Evolutionary conservation across 129 eudicot genomes (phyloP).

Genomic region (Mikania micrantha): DNA sequence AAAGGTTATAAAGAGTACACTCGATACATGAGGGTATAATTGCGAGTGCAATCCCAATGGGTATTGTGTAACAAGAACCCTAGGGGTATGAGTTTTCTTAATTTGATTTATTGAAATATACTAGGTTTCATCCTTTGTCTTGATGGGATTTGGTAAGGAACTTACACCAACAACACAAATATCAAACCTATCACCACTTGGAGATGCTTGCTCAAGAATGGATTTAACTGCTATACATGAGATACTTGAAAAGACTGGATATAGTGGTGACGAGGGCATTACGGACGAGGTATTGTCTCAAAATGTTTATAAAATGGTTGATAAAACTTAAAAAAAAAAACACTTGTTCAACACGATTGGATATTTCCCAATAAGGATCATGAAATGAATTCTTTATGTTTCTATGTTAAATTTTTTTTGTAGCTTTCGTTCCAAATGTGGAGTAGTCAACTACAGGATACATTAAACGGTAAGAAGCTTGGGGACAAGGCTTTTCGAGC

Average conservation of each 20-base stretch:
- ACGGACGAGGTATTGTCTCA: constrained; percentile 61
- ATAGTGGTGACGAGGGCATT: constrained; percentile 82
- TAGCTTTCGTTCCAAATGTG: constrained; percentile 91
- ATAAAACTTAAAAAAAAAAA: neutral
- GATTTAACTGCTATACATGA: constrained; percentile 92
- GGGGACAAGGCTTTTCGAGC: constrained; percentile 78
- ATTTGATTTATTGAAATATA: constrained; percentile 9
- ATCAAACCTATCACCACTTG: constrained; percentile 63
- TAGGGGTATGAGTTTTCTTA: no score
- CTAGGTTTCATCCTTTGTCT: constrained; percentile 65
- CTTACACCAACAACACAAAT: constrained; percentile 24
- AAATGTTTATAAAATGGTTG: neutral
- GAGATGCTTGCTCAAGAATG: constrained; percentile 78
- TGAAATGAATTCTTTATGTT: neutral
- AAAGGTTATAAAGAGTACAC: no score
- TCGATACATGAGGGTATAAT: no score
- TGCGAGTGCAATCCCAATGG: no score
- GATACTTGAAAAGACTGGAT: constrained; percentile 63
- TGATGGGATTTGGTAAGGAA: constrained; percentile 54
- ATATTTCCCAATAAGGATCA: neutral
- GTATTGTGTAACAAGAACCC: no score
- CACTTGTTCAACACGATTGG: neutral
- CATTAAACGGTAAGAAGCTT: constrained; percentile 63
- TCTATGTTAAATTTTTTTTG: constrained; percentile 6
- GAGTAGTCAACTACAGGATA: constrained; percentile 80